Conservation (phyloP, 768 basidiomycete genomes). For the Russula virescens region DNA sequence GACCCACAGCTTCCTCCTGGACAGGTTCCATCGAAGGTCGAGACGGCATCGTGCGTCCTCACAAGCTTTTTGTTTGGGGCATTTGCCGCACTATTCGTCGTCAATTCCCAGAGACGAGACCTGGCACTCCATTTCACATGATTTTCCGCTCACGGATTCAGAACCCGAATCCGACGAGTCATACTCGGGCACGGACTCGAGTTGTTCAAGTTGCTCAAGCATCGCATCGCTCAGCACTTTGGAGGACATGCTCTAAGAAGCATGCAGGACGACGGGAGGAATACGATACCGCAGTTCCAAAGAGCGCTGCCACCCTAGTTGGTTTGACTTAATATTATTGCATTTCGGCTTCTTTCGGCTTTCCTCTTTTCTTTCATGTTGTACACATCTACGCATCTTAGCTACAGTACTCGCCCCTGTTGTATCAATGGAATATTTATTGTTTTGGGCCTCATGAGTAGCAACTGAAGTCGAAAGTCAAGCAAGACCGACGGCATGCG, state of each 20-base stretch:
- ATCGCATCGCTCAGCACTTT: slow-evolving; percentile 24
- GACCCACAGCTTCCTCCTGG: slow-evolving; percentile 11
- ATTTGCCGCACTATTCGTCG: slow-evolving; percentile 41
- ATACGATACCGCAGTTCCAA: not conserved
- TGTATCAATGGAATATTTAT: slow-evolving; percentile 21
- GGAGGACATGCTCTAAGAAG: slow-evolving; percentile 9
- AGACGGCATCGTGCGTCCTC: slow-evolving; percentile 42
- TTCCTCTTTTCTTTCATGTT: not conserved
- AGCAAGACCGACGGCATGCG: not conserved
- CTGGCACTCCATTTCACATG: slow-evolving; percentile 24
- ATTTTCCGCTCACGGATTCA: slow-evolving; percentile 1
- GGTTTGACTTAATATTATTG: slow-evolving; percentile 14
- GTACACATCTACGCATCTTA: slow-evolving; percentile 10
- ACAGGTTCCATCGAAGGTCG: slow-evolving; percentile 23
- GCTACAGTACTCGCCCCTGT: not conserved
- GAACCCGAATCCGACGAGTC: slow-evolving; percentile 15
- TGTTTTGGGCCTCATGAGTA: not conserved
- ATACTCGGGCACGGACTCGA: slow-evolving; percentile 13
- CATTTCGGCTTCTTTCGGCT: not conserved
- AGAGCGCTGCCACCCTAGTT: not conserved
- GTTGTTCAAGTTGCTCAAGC: slow-evolving; percentile 24
- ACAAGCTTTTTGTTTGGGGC: slow-evolving; percentile 59
- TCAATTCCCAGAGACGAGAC: slow-evolving; percentile 26
- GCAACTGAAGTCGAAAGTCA: not conserved
- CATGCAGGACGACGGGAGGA: not conserved